A percentile compares a stretch with the other conserved stretches of the same genome.
phyloP scores from a whole-genome alignment of 1,139 yeast species.

The Ogataea hybrid region DNA sequence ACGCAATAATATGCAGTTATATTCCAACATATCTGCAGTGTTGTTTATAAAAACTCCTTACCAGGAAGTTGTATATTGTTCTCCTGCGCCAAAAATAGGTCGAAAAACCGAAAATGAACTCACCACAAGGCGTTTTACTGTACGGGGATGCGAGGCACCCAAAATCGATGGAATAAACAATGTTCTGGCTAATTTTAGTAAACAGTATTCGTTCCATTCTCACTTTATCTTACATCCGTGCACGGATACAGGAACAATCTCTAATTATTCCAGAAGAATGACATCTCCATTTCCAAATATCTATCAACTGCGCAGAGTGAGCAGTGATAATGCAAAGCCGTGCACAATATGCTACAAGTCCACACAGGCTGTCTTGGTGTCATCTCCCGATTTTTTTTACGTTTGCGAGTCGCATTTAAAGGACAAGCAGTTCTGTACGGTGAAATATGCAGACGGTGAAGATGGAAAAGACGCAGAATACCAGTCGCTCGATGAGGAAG shows the following conservation, averaged over 20 bases:
- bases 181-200: not conserved
- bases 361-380: conserved; percentile 42
- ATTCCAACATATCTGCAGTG: not conserved
- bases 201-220: not conserved
- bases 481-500: conserved; percentile 11
- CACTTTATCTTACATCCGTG: conserved; percentile 3
- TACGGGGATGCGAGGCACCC: not conserved
- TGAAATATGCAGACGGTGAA: conserved; percentile 22
- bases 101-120: not conserved
- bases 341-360: conserved; percentile 52
- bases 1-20: not conserved
- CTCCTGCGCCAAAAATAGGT: not conserved
- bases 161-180: not conserved
- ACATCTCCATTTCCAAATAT: conserved; percentile 43
- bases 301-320: conserved; percentile 42
- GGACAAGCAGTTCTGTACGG: conserved; percentile 43
- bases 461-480: conserved; percentile 17
- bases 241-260: not conserved
- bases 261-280: not conserved
- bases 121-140: not conserved
- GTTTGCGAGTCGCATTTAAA: conserved; percentile 45
- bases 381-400: conserved; percentile 47
- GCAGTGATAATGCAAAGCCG: conserved; percentile 40
- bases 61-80: not conserved
- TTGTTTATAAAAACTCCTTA: not conserved